Evolutionary conservation across 805 yeast genomes (phyloP), one percentile per base, ranked within the genome.

Genomic region (Metschnikowia noctiluminum): DNA sequence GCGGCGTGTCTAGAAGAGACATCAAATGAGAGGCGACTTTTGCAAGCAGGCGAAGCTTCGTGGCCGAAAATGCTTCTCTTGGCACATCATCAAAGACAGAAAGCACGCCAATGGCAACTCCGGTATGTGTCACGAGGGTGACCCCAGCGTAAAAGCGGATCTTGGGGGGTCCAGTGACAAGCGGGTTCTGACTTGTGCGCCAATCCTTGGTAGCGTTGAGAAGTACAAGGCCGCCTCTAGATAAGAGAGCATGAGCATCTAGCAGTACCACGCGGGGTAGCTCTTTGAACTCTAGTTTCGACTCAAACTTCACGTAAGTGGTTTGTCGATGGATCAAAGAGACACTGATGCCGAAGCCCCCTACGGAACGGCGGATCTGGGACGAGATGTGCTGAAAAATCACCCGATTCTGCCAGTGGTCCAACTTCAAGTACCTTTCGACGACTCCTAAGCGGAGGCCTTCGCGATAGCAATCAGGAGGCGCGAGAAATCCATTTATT

Each of bases 221-320:
- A 7, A 87, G 55, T 3, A 81, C 68, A 46, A 87, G 78, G 51
- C 75, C 73, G 2, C 73, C 81, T 7, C 70, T 62, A 0, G 90
- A 83, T 34, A 87, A 64, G 1, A 87, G 73, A 0, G 89, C 73
- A 65, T 87, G 92, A 8, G 81, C 81, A 61, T 87, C 94, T 40
- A 87, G 63, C 7, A 89, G 81, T 2, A 81, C 66, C 16, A 63
- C 65, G 45, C 89, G 69, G 11, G 82, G 81, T 43, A 81, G 73
- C 48, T 73, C 79, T n/a, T 64, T 69, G 47, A 77, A 64, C 6
- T 74, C 75, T 34, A 82, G 65, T 7, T 77, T 70, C 9, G 73
- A 66, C 48, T 79, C 79, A 56, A 68, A 71, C 56, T 81, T 80
- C 16, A 82, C 71, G 9, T 74, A 49, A 39, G 81, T 85, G 39